phyloP scores from a whole-genome alignment of 306 rosid species.

The Cicer arietinum region DNA sequence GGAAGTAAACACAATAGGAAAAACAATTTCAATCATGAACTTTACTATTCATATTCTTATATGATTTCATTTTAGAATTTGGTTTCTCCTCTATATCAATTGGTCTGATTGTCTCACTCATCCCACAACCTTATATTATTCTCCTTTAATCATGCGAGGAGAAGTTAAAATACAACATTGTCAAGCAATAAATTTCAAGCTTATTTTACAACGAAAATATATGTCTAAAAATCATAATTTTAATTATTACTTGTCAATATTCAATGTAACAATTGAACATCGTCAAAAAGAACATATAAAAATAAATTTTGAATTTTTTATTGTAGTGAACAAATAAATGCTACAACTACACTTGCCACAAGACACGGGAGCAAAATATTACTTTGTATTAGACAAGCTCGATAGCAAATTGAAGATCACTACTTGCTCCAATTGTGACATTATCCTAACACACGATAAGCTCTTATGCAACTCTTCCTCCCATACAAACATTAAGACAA shows the following conservation, averaged over 20 bases:
- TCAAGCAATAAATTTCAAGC: conserved; percentile 35
- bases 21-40: conserved; percentile 27
- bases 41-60: conserved; percentile 36
- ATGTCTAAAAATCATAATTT: conserved; percentile 7
- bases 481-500: conserved; percentile 98
- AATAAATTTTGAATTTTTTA: not conserved
- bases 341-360: conserved; percentile 24
- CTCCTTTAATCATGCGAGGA: conserved; percentile 46
- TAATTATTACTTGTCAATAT: conserved; percentile 1
- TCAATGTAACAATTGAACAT: not conserved
- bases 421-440: conserved; percentile 95
- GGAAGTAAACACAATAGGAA: conserved; percentile 7
- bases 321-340: conserved; percentile 12
- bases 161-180: conserved; percentile 23
- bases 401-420: conserved; percentile 89
- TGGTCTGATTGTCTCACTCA: conserved; percentile 92
- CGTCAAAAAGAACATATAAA: conserved; percentile 7
- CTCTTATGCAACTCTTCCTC: conserved; percentile 99
- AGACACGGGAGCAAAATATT: conserved; percentile 31
- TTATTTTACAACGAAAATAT: conserved; percentile 25
- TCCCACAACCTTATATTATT: conserved; percentile 75
- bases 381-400: conserved; percentile 98
- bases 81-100: conserved; percentile 91
- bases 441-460: conserved; percentile 85
- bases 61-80: conserved; percentile 92